Evolutionary conservation across 2,329 filamentous ascomycete genomes (phyloP).

Genomic region (Botryotinia globosa): DNA sequence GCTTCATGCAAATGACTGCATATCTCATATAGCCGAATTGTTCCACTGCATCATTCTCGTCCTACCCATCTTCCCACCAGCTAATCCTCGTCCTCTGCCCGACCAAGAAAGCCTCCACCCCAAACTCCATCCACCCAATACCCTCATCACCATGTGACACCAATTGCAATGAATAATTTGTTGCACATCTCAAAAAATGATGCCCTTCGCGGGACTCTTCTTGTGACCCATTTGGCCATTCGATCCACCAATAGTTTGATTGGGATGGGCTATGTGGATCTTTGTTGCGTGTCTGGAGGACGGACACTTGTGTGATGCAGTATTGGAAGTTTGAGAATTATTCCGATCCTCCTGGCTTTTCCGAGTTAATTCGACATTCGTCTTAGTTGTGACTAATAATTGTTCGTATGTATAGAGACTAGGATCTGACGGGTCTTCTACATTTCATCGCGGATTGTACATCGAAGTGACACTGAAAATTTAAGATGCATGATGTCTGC

Average conservation of each 20-base stretch:
- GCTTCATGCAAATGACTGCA: neutral
- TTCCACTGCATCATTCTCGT: neutral
- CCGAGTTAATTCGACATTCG: neutral
- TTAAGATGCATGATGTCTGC: neutral
- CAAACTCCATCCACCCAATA: neutral
- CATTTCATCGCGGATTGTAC: neutral
- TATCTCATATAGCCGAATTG: no score
- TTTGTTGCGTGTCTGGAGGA: neutral
- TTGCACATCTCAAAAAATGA: neutral
- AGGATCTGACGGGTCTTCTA: fast-evolving
- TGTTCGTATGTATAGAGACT: neutral
- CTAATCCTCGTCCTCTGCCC: neutral
- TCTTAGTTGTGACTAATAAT: fast-evolving
- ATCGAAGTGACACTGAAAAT: neutral
- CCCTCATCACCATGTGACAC: neutral
- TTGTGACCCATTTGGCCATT: neutral
- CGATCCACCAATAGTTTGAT: neutral
- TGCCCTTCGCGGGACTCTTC: neutral
- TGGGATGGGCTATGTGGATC: neutral
- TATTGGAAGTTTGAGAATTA: neutral
- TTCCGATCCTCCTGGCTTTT: neutral
- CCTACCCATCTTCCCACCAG: neutral
- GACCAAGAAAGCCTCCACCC: no score
- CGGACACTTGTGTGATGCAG: neutral
- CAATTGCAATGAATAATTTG: neutral